Evolutionary conservation across 345 rosid genomes (phyloP), one percentile per base, ranked within the genome.

Genomic region (Boechera divaricarpa): DNA sequence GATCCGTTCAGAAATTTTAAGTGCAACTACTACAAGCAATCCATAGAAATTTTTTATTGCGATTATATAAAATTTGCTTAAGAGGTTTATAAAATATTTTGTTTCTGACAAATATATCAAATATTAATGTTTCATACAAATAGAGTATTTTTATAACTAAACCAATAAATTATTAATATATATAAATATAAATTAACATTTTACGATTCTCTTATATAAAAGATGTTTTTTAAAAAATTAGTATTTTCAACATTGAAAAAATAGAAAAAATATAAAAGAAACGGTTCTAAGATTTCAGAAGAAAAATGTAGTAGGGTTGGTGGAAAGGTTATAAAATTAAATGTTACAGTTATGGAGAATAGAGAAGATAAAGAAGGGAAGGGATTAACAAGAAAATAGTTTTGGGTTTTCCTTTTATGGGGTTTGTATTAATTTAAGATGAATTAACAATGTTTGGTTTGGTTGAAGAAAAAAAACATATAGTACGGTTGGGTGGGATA

Each of bases 401-500:
- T 18, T 54, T 15, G 63, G 13, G 6, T 32, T 54, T 42, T 31
- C 7, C 52, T 10, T 18, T 38, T n/a, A 8, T 5, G 8, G 9
- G 26, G 66, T 32, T 29, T 41, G 38, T 57, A 64, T 44, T 18
- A 13, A 5, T 15, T 38, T 7, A 48, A 36, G 35, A 67, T 18
- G 54, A 42, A 11, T 48, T 5, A 16, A 58, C 73, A 36, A 7
- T 35, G 67, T 49, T 75, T 21, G 33, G 29, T n/a, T 64, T 58
- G 2, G 28, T 67, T 29, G 6, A 51, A 13, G n/a, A 31, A n/a
- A 15, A 28, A 35, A 44, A 12, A 47, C 21, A 67, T 5, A 60
- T 18, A 60, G 74, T 76, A 76, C 79, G 0, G 69, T 39, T 3
- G 35, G 61, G 61, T 12, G 13, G 56, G 79, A 76, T 76, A 76